phyloP scores from a whole-genome alignment of 2,329 filamentous ascomycete genomes.

The Piedraia hortae region DNA sequence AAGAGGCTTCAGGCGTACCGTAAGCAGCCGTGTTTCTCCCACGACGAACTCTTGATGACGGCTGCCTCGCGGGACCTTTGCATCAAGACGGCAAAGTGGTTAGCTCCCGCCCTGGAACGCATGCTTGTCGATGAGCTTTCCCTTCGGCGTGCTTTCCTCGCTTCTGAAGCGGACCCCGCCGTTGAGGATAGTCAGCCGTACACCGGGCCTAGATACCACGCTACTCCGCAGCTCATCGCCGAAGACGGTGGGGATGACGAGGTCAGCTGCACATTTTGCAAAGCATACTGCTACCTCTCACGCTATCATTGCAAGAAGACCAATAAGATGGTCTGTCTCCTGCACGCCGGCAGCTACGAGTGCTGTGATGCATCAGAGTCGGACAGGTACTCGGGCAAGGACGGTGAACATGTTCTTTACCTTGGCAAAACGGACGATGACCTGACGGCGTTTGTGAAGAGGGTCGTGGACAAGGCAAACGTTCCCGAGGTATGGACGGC shows the following conservation, averaged over 20 bases:
- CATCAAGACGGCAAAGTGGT: conserved; percentile 85
- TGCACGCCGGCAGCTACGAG: conserved; percentile 52
- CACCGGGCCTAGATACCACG: conserved; percentile 15
- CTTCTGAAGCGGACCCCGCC: conserved; percentile 19
- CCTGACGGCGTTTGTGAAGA: conserved; percentile 38
- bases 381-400: conserved; percentile 31
- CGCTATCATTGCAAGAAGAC: conserved; percentile 64
- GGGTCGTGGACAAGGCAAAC: conserved; percentile 60
- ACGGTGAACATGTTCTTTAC: conserved; percentile 38
- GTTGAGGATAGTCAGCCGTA: conserved; percentile 10
- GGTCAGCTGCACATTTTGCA: conserved; percentile 77
- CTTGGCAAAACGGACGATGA: conserved; percentile 51
- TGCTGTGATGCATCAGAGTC: conserved; percentile 47
- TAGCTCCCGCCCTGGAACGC: conserved; percentile 60
- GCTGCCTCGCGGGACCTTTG: conserved; percentile 52
- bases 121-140: conserved; percentile 46
- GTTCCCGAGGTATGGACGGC: conserved; percentile 73
- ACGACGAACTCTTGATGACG: conserved; percentile 80
- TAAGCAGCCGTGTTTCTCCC: conserved; percentile 84
- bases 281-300: conserved; percentile 72
- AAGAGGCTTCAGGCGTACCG: conserved; percentile 66
- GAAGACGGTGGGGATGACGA: conserved; percentile 51
- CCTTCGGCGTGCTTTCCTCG: conserved; percentile 41
- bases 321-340: conserved; percentile 55
- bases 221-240: conserved; percentile 31